These are phyloP conservation scores for Otatea glauca DNA, from an alignment of 176 grass and related monocot genomes.

Conservation along the genomic window DNA sequence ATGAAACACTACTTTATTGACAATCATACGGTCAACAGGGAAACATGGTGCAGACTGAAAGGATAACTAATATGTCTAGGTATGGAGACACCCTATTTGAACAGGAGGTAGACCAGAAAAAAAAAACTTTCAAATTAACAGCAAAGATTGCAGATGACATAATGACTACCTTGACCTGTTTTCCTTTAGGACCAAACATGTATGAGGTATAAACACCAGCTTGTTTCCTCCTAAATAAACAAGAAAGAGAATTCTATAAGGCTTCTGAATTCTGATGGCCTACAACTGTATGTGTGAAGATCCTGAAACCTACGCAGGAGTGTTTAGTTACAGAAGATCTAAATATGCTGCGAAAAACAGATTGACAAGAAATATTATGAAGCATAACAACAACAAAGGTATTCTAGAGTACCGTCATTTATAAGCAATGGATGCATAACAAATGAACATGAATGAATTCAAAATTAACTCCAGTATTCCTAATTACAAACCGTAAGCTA, in stretches of 20 bases:
- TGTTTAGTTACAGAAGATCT: conserved; percentile 2
- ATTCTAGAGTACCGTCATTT: background rate
- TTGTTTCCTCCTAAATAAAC: conserved; percentile 78
- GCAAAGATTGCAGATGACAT: background rate
- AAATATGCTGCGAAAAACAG: background rate
- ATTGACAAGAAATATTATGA: conserved; percentile 19
- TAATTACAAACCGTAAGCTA: conserved; percentile 55
- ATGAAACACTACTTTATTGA: background rate
- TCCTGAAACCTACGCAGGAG: conserved; percentile 27
- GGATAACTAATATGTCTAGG: background rate
- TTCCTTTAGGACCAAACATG: conserved; percentile 84
- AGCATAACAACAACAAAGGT: background rate
- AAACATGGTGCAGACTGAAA: background rate
- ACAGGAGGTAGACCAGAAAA: background rate
- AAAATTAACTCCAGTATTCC: background rate
- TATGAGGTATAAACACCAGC: conserved; percentile 91
- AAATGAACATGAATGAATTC: conserved; percentile 20
- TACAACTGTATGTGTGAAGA: conserved; percentile 11
- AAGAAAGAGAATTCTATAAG: conserved; percentile 38
- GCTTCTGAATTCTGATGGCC: background rate
- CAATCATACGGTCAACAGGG: background rate
- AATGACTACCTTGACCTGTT: conserved; percentile 74
- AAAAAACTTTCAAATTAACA: conserved; percentile 21
- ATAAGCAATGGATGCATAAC: background rate
- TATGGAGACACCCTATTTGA: background rate